Evolutionary conservation across 129 eudicot genomes (phyloP), one percentile per base, ranked within the genome.

Genomic region (Centaurea solstitialis): DNA sequence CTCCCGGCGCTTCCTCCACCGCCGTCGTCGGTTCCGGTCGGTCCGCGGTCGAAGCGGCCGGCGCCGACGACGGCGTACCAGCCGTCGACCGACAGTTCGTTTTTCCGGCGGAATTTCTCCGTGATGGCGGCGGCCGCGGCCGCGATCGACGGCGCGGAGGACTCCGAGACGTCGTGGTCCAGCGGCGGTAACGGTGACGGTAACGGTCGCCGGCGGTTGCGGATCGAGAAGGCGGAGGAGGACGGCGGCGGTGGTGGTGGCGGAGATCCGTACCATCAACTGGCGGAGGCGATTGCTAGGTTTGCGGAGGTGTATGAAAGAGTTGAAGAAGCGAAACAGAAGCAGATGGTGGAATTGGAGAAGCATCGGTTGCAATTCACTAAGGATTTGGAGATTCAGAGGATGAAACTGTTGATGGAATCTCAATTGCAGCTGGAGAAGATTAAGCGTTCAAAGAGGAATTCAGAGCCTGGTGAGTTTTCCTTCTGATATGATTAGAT

Each of bases 281-380:
- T 93, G 82, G 97, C 90, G 26, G 89, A 76, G 47, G 95, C 97
- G 47, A 89, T 94, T 10, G 74, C 50, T 35, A 82, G 86, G 57
- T 85, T 94, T 39, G 92, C 86, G 0, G 81, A 90, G 68, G 81
- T 87, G 9, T 94, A 92, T 57, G 89, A 89, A 83, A 87, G 88
- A 35, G 93, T 92, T 6, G 99, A 94, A 81, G 92, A 79, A 81
- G 88, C 85, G 6, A 94, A 92, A 75, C 91, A 86, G 68, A 70
- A 85, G 79, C 91, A 88, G 85, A 81, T 94, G 91, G 78, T 94
- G 21, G 97, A 92, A 78, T 72, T 94, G 71, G 99, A 94, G 84
- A 90, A 89, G 79, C 91, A 92, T 47, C 91, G 91, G 70, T 87
- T 92, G 97, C 84, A 89, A 78, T 92, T 94, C 80, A 87, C 94